Percentiles rank a stretch among this genome's conserved stretches.
These are phyloP conservation scores for Eucalyptus pauciflora DNA, from an alignment of 345 rosid genomes.

Conservation along the genomic window DNA sequence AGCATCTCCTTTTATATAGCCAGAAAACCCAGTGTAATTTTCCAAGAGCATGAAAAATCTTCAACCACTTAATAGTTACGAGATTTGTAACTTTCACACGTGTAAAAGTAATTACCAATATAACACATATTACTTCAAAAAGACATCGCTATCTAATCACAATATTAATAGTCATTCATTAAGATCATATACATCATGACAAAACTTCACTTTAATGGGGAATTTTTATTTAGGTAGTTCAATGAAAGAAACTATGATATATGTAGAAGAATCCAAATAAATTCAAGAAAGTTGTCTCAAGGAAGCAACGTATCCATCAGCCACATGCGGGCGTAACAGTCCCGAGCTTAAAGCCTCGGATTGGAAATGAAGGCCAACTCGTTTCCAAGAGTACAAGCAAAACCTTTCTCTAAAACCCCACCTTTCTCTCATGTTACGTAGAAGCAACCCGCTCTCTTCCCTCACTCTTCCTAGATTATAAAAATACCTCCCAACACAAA, in stretches of 20 bases:
- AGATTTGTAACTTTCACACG: neutral
- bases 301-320: neutral
- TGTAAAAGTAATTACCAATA: neutral
- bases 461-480: neutral
- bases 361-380: neutral
- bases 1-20: neutral
- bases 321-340: neutral
- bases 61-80: neutral
- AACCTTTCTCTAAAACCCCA: neutral
- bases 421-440: constrained; percentile 1
- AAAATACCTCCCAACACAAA: neutral
- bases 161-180: neutral
- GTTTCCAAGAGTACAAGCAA: neutral
- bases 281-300: neutral
- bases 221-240: neutral
- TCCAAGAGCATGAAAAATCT: neutral
- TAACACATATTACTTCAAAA: neutral
- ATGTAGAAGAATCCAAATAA: neutral
- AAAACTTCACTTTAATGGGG: neutral
- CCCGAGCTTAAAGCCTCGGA: neutral
- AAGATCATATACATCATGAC: neutral
- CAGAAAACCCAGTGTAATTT: neutral
- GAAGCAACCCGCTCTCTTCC: neutral
- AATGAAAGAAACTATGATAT: neutral
- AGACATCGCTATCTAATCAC: neutral